Base-by-base conservation (phyloP, 805 yeast genomes). In the Sugiyamaella floridensis region DNA sequence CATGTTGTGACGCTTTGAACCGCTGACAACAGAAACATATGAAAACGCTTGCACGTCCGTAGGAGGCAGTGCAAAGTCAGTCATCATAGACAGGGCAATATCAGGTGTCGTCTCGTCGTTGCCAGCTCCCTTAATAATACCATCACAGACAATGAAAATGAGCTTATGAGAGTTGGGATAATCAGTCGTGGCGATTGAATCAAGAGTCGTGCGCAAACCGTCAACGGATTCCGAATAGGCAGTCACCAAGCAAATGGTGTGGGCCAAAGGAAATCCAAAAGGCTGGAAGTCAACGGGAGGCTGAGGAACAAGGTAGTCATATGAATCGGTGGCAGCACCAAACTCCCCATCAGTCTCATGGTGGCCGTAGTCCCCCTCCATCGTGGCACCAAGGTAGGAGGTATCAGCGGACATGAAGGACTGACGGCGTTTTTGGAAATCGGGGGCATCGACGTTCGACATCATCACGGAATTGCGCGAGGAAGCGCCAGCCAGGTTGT, bases 151-250 rank as follows among this genome's bases (percentile, higher is more conserved):
- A 42, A 90, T 81, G 50, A 89, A 71, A 42, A 93, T 75, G 56
- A 93, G 72, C 67, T 92, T 93, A 69, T 93, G 98, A 2, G 97
- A 87, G 67, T 89, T 90, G 52, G 98, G 97, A 68, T 86, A 93
- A 58, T 89, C 96, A 0, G 97, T 89, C 0, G 96, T 88, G n/a
- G 96, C 87, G 49, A 93, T 67, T 1, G 98, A 92, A 67, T 93
- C 98, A 58, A 92, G 68, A 0, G 98, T 89, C 0, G 92, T 81
- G 62, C 98, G 77, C 53, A 93, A 69, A 56, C 95, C 96, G 11
- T 76, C 85, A 60, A 81, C 86, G 66, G 89, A 95, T 71, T 93
- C 99, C 1, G 97, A 89, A 65, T 93, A 93, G 64, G 97, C 92
- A 0, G 99, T 93, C 9, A 93, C 95, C 54, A 85, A 73, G 59